These are phyloP conservation scores for Annulohypoxylon moriforme DNA, from an alignment of 495 filamentous ascomycete genomes.

Conservation along the genomic window DNA sequence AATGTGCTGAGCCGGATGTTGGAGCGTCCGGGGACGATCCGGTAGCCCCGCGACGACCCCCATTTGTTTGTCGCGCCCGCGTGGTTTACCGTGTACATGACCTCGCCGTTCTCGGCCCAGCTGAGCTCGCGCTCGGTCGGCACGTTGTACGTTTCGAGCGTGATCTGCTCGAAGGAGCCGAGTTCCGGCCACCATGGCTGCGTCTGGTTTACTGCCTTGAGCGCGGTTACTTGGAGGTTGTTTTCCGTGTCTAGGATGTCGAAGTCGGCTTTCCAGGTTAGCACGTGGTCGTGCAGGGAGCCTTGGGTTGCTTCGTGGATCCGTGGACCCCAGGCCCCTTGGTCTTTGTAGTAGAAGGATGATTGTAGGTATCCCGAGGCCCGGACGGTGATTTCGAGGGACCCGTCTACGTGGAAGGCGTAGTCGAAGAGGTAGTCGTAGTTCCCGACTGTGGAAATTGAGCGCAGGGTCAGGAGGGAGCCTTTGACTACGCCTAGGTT, in stretches of 20 bases:
- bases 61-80: constrained; percentile 58
- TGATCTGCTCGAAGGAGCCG: constrained; percentile 61
- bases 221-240: constrained; percentile 56
- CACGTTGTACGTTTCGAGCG: constrained; percentile 54
- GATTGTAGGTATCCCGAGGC: constrained; percentile 68
- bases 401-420: constrained; percentile 67
- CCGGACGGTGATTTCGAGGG: constrained; percentile 65
- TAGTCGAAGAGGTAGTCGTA: constrained; percentile 64
- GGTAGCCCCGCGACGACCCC: constrained; percentile 66
- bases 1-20: constrained; percentile 60
- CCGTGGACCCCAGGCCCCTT: constrained; percentile 60
- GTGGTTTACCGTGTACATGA: constrained; percentile 62
- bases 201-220: constrained; percentile 55
- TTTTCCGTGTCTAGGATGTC: constrained; percentile 63
- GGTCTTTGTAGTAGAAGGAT: constrained; percentile 61
- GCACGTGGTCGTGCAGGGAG: constrained; percentile 63
- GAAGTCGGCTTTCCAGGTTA: constrained; percentile 67
- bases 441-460: constrained; percentile 64
- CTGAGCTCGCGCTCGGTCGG: constrained; percentile 58
- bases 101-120: constrained; percentile 61
- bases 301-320: constrained; percentile 60
- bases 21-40: constrained; percentile 57
- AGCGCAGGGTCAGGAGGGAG: constrained; percentile 58
- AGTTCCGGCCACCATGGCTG: constrained; percentile 62
- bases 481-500: constrained; percentile 58